Base-by-base conservation (phyloP, 225 moss, liverwort and hornwort genomes). In the Polytrichum formosum region DNA sequence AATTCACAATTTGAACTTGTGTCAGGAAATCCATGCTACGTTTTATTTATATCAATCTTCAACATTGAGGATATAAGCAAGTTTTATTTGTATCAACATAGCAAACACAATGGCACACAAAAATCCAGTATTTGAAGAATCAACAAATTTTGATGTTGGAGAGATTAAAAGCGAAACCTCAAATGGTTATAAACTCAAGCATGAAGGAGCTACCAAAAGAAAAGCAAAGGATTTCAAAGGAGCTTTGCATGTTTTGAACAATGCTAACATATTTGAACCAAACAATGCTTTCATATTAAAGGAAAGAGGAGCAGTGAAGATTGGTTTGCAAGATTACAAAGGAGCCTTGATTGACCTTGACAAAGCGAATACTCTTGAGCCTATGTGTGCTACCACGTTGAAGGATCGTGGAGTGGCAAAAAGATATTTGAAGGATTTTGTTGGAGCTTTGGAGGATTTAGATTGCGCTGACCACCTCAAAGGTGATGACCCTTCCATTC, bases 391-490 rank as follows among this genome's bases (percentile, higher is more conserved):
- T 18, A 10, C 10, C 3, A 62, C 62, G 1, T 62, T 62, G 62
- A 56, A 17, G 55, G n/a, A n/a, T 17, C 55, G 62, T 25, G 62
- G 62, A 62, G 62, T 6, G 25, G 62, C 9, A 23, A 62, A 62
- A 26, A 62, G 62, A 23, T 53, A 6, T n/a, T 18, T 66, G 18
- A 25, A 20, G n/a, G 31, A 35, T 6, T 35, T 20, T n/a, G 7
- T 6, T 35, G 35, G 35, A 6, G 66, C 66, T n/a, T 66, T 66
- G n/a, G 18, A 35, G n/a, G 66, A 66, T n/a, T 66, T 62, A 62
- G 62, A 62, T 26, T 4, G 10, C 5, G 62, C 62, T 4, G 4
- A 62, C 22, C 20, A 5, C 26, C 21, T 62, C 10, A 23, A 62
- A 10, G 21, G 21, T n/a, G 10, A 2, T 23, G 22, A 22, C 4